A percentile compares a stretch with the other conserved stretches of the same genome.
Conservation (phyloP, 257 asterid species). For the Solanum neorickii region DNA sequence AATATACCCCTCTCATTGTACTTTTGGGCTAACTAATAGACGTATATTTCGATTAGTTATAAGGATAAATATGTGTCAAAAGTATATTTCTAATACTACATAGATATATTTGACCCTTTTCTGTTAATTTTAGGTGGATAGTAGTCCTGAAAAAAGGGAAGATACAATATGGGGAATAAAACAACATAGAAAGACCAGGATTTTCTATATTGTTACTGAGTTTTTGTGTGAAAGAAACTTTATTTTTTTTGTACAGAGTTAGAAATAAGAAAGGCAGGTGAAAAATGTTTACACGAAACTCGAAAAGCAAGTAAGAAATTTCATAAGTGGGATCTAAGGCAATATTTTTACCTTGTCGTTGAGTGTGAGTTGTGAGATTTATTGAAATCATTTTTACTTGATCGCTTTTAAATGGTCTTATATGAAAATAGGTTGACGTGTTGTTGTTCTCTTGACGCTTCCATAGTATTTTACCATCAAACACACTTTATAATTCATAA, state of each 20-base stretch:
- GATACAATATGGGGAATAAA: not conserved
- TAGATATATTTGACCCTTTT: too few relatives aligned
- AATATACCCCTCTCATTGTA: too few relatives aligned
- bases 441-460: too few relatives aligned
- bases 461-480: too few relatives aligned
- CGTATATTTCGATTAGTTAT: too few relatives aligned
- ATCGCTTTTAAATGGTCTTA: not conserved
- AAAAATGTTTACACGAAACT: too few relatives aligned
- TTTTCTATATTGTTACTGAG: not conserved
- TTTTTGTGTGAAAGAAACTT: not conserved
- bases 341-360: too few relatives aligned
- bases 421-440: not conserved
- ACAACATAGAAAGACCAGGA: not conserved
- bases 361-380: not conserved
- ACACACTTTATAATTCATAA: too few relatives aligned
- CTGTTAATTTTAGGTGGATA: not conserved
- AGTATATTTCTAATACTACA: rapidly evolving
- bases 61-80: too few relatives aligned
- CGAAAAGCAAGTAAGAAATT: not conserved
- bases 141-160: not conserved
- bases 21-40: rapidly evolving
- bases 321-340: too few relatives aligned
- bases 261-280: not conserved
- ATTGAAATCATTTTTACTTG: not conserved
- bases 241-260: not conserved